These are phyloP conservation scores for Ganoderma sinense DNA, from an alignment of 1,284 basidiomycete species.

Conservation along the genomic window DNA sequence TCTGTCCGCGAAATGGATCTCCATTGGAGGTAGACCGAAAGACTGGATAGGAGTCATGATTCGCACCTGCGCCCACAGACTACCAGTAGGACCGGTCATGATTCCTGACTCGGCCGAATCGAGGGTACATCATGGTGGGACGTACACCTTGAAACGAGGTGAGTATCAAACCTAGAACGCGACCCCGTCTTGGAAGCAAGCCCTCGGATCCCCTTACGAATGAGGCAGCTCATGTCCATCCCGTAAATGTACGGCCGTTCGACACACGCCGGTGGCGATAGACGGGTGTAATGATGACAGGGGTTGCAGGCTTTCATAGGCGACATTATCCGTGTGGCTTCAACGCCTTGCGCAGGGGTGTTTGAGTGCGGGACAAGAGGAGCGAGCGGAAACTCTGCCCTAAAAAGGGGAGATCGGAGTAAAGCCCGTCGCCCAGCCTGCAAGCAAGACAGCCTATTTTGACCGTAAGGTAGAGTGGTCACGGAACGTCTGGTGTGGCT, in stretches of 20 bases:
- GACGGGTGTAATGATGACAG: background rate
- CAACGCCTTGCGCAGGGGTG: background rate
- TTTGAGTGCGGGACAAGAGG: background rate
- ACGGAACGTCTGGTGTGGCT: background rate
- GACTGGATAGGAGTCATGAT: background rate
- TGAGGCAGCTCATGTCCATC: background rate
- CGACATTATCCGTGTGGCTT: background rate
- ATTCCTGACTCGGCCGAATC: slow-evolving; percentile 1
- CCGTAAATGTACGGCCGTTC: background rate
- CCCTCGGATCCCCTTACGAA: background rate
- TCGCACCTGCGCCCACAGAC: background rate
- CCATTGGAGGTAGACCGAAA: background rate
- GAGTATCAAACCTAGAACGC: background rate
- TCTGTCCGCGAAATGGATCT: background rate
- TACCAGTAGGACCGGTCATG: background rate
- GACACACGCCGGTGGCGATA: background rate
- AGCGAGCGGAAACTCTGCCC: background rate
- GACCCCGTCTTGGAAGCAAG: background rate
- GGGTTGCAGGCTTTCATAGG: background rate
- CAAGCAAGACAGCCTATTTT: background rate
- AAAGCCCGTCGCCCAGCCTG: background rate
- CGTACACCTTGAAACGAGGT: background rate
- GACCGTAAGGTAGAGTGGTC: background rate
- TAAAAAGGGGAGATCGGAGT: background rate
- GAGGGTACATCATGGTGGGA: slow-evolving; percentile 1